These are phyloP conservation scores for Crithidia bombi DNA, from an alignment of 208 protist species.

Conservation along the genomic window DNA sequence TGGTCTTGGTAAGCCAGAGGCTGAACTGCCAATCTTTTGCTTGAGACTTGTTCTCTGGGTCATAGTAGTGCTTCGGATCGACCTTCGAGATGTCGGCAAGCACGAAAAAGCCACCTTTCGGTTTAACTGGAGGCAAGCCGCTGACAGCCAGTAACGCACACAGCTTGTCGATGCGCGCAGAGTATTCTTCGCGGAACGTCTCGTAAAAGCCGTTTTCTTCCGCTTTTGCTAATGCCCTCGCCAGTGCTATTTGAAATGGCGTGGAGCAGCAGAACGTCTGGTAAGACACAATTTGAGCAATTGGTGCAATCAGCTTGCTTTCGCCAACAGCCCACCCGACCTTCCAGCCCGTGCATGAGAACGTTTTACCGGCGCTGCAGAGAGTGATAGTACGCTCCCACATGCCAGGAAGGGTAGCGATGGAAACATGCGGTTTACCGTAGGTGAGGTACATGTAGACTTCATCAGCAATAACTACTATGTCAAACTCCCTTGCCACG, in stretches of 20 bases:
- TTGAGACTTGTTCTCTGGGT: conserved; percentile 48
- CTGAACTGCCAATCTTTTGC: conserved; percentile 89
- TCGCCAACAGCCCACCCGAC: conserved; percentile 85
- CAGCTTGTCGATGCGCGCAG: conserved; percentile 46
- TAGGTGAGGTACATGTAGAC: conserved; percentile 93
- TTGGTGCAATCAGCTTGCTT: conserved; percentile 38
- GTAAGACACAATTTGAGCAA: conserved; percentile 67
- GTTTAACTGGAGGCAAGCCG: conserved; percentile 52
- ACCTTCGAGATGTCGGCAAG: conserved; percentile 83
- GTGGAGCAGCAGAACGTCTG: conserved; percentile 89
- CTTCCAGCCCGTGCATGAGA: conserved; percentile 94
- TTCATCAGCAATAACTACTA: conserved; percentile 81
- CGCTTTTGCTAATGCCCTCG: conserved; percentile 62
- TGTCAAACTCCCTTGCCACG: conserved; percentile 66
- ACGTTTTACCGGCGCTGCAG: conserved; percentile 93
- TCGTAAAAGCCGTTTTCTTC: conserved; percentile 66
- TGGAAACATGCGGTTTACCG: conserved; percentile 59
- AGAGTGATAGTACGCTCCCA: conserved; percentile 91
- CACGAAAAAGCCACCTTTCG: conserved; percentile 89
- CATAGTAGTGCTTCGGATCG: conserved; percentile 66
- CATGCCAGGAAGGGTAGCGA: conserved; percentile 84
- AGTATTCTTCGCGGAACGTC: conserved; percentile 49
- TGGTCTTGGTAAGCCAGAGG: conserved; percentile 83
- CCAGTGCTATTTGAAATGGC: conserved; percentile 88
- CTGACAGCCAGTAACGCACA: conserved; percentile 39